Conservation (phyloP, 164 flowering plant species). For the Paratinospora sagittata region DNA sequence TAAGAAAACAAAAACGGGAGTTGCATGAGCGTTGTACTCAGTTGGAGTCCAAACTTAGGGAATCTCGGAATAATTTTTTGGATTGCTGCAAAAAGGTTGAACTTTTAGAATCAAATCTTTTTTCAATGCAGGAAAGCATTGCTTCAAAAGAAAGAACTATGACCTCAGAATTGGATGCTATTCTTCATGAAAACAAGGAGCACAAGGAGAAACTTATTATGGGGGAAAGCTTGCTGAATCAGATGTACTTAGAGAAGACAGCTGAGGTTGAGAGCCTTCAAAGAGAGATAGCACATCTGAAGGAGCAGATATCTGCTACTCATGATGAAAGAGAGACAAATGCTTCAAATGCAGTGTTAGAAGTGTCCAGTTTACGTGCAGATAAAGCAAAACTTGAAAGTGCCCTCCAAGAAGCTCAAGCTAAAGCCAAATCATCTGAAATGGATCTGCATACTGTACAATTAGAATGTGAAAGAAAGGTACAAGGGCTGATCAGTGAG, state of each 20-base stretch:
- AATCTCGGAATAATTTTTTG: slow-evolving; percentile 30
- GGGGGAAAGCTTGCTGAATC: slow-evolving; percentile 38
- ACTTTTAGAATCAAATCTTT: slow-evolving; percentile 41
- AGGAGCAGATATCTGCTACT: slow-evolving; percentile 34
- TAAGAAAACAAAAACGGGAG: slow-evolving; percentile 46
- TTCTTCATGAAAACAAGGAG: slow-evolving; percentile 40
- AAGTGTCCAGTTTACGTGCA: slow-evolving; percentile 42
- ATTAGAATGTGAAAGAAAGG: slow-evolving; percentile 38
- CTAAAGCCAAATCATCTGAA: slow-evolving; percentile 28
- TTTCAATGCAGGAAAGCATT: slow-evolving; percentile 36
- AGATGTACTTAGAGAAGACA: slow-evolving; percentile 38
- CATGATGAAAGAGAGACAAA: slow-evolving; percentile 45
- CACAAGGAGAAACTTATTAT: slow-evolving; percentile 37
- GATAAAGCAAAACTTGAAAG: slow-evolving; percentile 45
- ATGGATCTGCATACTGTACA: slow-evolving; percentile 28
- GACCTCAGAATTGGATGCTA: slow-evolving; percentile 41
- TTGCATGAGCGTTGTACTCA: slow-evolving; percentile 34
- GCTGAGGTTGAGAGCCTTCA: slow-evolving; percentile 55
- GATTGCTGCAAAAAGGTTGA: slow-evolving; percentile 40
- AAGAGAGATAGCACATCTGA: slow-evolving; percentile 44
- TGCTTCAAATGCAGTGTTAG: slow-evolving; percentile 41
- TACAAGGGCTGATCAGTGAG: slow-evolving; percentile 36
- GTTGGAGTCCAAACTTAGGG: slow-evolving; percentile 45
- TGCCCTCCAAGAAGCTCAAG: slow-evolving; percentile 39
- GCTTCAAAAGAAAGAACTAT: slow-evolving; percentile 43